phyloP scores from a whole-genome alignment of 2,329 filamentous ascomycete species.

The Xylariaceae sp. region DNA sequence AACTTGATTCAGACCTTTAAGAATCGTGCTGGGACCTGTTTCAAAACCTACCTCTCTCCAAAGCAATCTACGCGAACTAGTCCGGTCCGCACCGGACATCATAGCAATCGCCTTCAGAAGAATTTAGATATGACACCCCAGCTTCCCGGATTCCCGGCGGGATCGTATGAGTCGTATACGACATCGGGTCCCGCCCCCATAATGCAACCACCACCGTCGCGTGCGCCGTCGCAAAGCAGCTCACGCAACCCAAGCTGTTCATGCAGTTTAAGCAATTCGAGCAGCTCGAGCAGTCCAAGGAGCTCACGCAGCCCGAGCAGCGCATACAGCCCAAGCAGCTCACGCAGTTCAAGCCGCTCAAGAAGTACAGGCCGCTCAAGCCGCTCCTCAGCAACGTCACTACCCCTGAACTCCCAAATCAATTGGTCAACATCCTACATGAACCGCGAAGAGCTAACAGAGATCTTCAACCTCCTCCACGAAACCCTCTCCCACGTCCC shows the following conservation, averaged over 20 bases:
- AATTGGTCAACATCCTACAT: conserved; percentile 27
- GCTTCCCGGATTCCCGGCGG: conserved; percentile 8
- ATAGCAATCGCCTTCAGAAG: conserved; percentile 19
- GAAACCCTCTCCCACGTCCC: conserved; percentile 40
- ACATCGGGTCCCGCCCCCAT: background rate
- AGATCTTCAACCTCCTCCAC: conserved; percentile 41
- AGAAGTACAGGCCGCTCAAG: too few relatives aligned
- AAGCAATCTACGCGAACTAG: background rate
- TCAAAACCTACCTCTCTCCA: conserved; percentile 14
- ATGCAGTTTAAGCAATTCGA: too few relatives aligned
- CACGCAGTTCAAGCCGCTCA: too few relatives aligned
- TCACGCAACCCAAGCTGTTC: too few relatives aligned
- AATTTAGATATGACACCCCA: conserved; percentile 17
- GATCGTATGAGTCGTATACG: background rate
- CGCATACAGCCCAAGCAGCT: too few relatives aligned
- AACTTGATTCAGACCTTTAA: conserved; percentile 6
- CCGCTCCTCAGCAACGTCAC: conserved; percentile 1
- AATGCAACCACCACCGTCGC: background rate
- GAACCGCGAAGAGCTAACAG: conserved; percentile 30
- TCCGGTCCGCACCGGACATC: conserved; percentile 1
- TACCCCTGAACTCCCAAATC: background rate
- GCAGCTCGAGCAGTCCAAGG: too few relatives aligned
- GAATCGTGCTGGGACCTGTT: conserved; percentile 16
- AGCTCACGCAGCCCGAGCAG: too few relatives aligned
- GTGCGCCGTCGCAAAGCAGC: background rate